phyloP scores from a whole-genome alignment of 495 filamentous ascomycete genomes.

The Penicilliopsis zonata region DNA sequence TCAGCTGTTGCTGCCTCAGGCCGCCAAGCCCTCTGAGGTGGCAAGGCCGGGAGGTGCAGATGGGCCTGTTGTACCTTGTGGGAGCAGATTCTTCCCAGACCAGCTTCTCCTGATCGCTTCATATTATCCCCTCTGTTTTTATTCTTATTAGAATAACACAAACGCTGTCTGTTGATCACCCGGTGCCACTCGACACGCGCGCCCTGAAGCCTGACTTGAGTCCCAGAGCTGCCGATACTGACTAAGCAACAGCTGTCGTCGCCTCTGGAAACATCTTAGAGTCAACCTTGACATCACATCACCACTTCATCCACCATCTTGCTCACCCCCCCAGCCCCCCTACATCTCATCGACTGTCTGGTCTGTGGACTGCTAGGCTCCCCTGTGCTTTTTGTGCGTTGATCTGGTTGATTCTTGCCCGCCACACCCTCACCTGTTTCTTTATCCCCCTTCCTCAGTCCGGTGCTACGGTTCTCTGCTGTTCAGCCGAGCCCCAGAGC shows the following conservation, averaged over 20 bases:
- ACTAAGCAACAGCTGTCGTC: conserved; percentile 30
- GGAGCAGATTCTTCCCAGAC: too few species aligned
- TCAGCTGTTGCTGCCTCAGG: conserved; percentile 16
- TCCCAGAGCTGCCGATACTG: too few species aligned
- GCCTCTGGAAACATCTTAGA: conserved; percentile 24
- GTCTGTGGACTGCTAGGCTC: too few species aligned
- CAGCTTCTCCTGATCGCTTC: too few species aligned
- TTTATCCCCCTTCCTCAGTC: conserved; percentile 18
- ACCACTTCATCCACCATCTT: conserved; percentile 28
- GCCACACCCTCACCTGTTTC: too few species aligned
- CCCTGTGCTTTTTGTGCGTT: too few species aligned
- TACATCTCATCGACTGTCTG: conserved; percentile 4
- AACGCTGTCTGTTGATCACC: too few species aligned
- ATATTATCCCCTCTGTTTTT: too few species aligned
- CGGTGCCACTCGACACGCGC: too few species aligned
- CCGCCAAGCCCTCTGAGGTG: background rate
- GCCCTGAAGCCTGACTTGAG: conserved; percentile 18
- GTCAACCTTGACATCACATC: conserved; percentile 36
- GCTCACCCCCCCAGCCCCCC: conserved; percentile 9
- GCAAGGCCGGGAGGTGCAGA: background rate
- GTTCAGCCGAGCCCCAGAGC: conserved; percentile 25
- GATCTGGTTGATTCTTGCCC: too few species aligned
- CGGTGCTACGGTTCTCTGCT: conserved; percentile 15
- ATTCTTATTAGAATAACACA: too few species aligned
- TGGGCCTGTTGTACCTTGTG: too few species aligned